Evolutionary conservation across 148 eudicot genomes (phyloP), one percentile per base, ranked within the genome.

Genomic region (Nepenthes gracilis): DNA sequence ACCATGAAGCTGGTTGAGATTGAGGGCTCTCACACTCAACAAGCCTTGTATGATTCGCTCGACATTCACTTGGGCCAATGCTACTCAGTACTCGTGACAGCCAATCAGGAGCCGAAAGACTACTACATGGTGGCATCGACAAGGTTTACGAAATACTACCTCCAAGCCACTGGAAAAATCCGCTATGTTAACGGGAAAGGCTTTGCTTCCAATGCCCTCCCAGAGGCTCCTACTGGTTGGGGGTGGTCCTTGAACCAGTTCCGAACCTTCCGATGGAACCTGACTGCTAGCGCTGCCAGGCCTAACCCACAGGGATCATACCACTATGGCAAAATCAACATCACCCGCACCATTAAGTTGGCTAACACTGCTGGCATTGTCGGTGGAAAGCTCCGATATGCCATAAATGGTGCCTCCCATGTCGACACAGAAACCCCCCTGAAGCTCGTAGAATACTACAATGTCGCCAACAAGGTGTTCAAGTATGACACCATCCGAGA

Each of bases 281-380:
- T 87, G 53, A 87, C 95, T 0, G 87, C 95, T 32, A 83, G 84
- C 35, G 95, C 95, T 7, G 95, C 87, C 12, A 72, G 95, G 9
- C 95, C 95, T 2, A 87, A 84, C 77, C 95, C 95, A 38, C 95
- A 87, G 55, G 95, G 95, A 1, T 83, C 95, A 0, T 84, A 79
- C 69, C 80, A 74, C 47, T 87, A 87, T n/a, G 90, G 87, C 14
- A 59, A 77, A 12, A 84, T 87, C 62, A 75, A 76, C 74, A 80
- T 87, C 37, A 79, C 77, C 14, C 80, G 90, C 2, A 87, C 95
- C 43, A 74, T 87, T 67, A 84, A 70, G 75, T 40, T 87, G n/a
- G 81, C 43, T 2, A 84, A 64, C 72, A 62, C 85, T 0, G 72
- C 60, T 6, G 76, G 64, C 5, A 59, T 54, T 1, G 74, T 62